Evolutionary conservation across 192 early-diverging fungal genomes (phyloP), one percentile per base, ranked within the genome.

Genomic region (Ambispora gerdemannii): DNA sequence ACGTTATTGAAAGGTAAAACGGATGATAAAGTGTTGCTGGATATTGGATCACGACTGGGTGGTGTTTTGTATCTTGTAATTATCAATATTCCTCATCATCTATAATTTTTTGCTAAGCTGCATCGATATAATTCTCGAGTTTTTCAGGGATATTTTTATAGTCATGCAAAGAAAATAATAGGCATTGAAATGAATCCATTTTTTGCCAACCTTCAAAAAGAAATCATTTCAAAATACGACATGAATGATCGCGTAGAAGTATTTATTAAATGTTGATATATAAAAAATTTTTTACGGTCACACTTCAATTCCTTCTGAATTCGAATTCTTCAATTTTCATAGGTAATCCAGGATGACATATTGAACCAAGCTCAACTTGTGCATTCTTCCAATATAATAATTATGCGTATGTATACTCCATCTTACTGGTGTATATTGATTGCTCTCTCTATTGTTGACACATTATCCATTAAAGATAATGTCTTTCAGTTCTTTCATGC

Each of bases 121-220:
- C 27, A n/a, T 8, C 11, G 30, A 51, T 20, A 35, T 22, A 7
- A 34, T 59, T 15, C 27, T 43, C 31, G 27, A 49, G 33, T 2
- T 13, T 19, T 27, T 63, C 30, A 22, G 34, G 32, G 24, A 28
- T 35, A 31, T 50, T 67, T 52, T 13, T 52, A 35, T 47, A 31
- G 34, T 50, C 24, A 78, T 15, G 79, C 82, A 7, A 83, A 78
- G 28, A 79, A 77, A 61, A 19, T 87, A 19, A 83, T 87, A 58
- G 85, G 85, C 51, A 77, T 87, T 6, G 86, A 87, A 62, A 78
- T 86, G 72, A 87, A 86, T 47, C 75, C 75, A n/a, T 84, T 80
- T 72, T 87, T 84, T 55, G 77, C 76, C 35, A 77, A 84, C 43
- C 74, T 87, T 17, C 81, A 83, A 60, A 70, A 67, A 17, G 76